A percentile compares a stretch with the other conserved stretches of the same genome.
Evolutionary conservation across 2,329 filamentous ascomycete species (phyloP).

Genomic region (Metarhizium album): DNA sequence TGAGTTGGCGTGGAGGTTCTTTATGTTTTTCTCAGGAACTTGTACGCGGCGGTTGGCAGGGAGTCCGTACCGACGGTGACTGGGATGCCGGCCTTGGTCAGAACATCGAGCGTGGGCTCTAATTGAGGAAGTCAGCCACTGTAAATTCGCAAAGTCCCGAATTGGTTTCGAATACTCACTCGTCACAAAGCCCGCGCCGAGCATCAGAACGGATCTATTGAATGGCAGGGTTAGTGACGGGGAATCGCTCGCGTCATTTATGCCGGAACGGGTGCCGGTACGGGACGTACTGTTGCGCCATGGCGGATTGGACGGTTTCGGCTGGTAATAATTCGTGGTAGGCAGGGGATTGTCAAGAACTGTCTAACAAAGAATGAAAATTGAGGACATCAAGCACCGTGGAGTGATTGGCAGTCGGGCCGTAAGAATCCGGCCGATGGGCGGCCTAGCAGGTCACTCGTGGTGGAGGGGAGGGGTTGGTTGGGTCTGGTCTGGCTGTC

Average conservation of each 20-base stretch:
- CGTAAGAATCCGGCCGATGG: conserved; percentile 2
- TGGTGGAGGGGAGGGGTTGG: neutral
- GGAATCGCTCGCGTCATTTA: neutral
- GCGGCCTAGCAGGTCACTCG: neutral
- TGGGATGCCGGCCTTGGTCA: conserved; percentile 46
- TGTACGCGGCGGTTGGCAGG: neutral
- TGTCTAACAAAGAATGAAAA: neutral
- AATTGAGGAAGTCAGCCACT: neutral
- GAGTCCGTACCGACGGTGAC: conserved; percentile 51
- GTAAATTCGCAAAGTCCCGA: neutral
- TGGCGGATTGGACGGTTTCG: neutral
- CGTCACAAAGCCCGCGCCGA: conserved; percentile 48
- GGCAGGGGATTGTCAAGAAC: neutral
- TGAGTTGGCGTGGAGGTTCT: neutral
- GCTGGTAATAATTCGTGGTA: neutral
- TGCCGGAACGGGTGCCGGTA: neutral
- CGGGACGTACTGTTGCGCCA: conserved; percentile 6
- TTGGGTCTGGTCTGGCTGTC: neutral
- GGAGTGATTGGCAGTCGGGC: neutral
- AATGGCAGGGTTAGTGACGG: neutral
- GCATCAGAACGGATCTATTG: conserved; percentile 24
- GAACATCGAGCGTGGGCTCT: conserved; percentile 52
- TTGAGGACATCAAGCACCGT: neutral
- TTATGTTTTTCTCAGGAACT: neutral
- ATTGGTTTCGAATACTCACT: neutral